A percentile compares a stretch with the other conserved stretches of the same genome.
phyloP scores from a whole-genome alignment of 2,329 filamentous ascomycete species.

The Colletotrichum karsti region DNA sequence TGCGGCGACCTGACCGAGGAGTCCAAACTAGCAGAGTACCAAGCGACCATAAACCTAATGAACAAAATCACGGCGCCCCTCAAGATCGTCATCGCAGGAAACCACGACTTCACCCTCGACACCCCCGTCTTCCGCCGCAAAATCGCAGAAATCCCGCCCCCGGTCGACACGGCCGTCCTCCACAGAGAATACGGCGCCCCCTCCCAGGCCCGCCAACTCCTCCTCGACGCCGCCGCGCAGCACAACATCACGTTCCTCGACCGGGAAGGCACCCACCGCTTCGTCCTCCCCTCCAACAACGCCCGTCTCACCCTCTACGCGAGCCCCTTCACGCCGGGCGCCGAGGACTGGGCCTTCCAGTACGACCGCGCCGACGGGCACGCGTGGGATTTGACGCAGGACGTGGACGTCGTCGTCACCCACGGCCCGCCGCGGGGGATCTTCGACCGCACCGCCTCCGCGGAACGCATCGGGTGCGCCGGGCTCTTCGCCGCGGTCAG shows the following conservation, averaged over 20 bases:
- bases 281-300: conserved; percentile 48
- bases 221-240: conserved; percentile 30
- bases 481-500: conserved; percentile 40
- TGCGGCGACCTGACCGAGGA: conserved; percentile 58
- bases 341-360: conserved; percentile 53
- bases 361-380: conserved; percentile 38
- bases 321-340: conserved; percentile 53
- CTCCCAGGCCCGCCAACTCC: conserved; percentile 43
- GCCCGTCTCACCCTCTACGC: conserved; percentile 51
- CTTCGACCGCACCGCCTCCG: conserved; percentile 44
- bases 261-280: conserved; percentile 47
- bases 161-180: conserved; percentile 16
- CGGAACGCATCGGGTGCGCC: conserved; percentile 38
- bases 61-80: conserved; percentile 48
- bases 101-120: conserved; percentile 58
- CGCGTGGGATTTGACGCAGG: conserved; percentile 34
- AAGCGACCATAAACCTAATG: conserved; percentile 45
- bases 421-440: conserved; percentile 49
- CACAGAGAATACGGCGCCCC: conserved; percentile 44
- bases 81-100: conserved; percentile 60
- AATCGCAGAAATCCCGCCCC: not conserved
- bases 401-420: conserved; percentile 42
- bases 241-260: conserved; percentile 43
- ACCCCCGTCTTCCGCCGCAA: not conserved
- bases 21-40: conserved; percentile 51